phyloP scores from a whole-genome alignment of 179 eudicot species.

The Camellia oleifera region DNA sequence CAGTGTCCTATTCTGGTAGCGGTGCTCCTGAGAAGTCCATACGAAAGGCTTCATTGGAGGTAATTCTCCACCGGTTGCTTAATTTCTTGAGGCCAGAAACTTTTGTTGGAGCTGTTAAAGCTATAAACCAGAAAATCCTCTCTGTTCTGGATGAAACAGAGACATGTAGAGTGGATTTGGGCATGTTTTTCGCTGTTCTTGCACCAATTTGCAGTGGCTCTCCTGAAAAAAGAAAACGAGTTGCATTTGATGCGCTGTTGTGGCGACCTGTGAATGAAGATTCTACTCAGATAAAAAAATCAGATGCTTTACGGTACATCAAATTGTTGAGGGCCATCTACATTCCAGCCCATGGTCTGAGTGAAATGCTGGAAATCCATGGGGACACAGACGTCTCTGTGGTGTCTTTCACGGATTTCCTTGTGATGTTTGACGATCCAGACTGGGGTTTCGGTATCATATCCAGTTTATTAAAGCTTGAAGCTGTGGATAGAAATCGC shows the following conservation, averaged over 20 bases:
- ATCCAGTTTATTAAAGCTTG: conserved; percentile 69
- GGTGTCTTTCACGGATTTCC: conserved; percentile 64
- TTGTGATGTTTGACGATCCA: conserved; percentile 76
- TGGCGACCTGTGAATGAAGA: conserved; percentile 85
- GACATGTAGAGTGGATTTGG: conserved; percentile 78
- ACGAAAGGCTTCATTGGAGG: conserved; percentile 83
- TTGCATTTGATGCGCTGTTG: conserved; percentile 79
- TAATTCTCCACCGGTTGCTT: conserved; percentile 62
- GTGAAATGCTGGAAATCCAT: conserved; percentile 77
- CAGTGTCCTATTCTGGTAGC: conserved; percentile 76
- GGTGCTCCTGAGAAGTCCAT: conserved; percentile 84
- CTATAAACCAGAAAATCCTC: conserved; percentile 80
- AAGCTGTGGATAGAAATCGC: conserved; percentile 75
- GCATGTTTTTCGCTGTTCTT: conserved; percentile 89
- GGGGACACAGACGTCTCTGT: conserved; percentile 64
- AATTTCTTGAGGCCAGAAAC: conserved; percentile 89
- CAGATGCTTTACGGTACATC: conserved; percentile 64
- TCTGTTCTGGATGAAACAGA: conserved; percentile 80
- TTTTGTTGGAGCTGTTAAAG: conserved; percentile 87
- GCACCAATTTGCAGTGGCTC: conserved; percentile 86
- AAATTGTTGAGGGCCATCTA: conserved; percentile 77
- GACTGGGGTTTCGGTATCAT: conserved; percentile 93
- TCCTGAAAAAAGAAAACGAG: conserved; percentile 63
- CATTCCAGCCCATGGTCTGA: conserved; percentile 64
- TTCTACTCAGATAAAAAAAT: conserved; percentile 52